Evolutionary conservation across 2,329 filamentous ascomycete genomes (phyloP).

Genomic region (Aplosporella prunicola): DNA sequence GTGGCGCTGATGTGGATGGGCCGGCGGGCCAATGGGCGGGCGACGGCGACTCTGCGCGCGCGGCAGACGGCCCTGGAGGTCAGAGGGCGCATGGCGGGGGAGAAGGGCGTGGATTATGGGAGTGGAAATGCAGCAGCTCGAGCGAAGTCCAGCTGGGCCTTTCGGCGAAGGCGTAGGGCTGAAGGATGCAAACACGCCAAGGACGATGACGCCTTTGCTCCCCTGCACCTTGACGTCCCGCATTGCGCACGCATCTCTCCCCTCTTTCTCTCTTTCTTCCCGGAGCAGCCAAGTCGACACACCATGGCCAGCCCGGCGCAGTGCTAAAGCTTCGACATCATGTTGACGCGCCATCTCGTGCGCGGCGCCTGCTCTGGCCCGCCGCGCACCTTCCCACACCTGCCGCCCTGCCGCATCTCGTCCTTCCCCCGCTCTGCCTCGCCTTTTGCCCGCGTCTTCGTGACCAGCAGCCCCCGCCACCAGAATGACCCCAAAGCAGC

Average conservation of each 20-base stretch:
- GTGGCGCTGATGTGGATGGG: conserved; percentile 39
- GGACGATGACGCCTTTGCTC: conserved; percentile 2
- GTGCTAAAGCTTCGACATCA: conserved; percentile 17
- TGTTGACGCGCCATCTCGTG: conserved; percentile 28
- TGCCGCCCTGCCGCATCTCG: conserved; percentile 18
- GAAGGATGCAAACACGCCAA: conserved; percentile 1
- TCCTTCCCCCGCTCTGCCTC: conserved; percentile 12
- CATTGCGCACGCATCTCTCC: background rate
- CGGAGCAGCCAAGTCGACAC: too few relatives aligned
- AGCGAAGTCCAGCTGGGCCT: too few relatives aligned
- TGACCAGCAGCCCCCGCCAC: conserved; percentile 33
- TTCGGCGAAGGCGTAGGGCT: too few relatives aligned
- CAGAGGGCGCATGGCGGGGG: conserved; percentile 9
- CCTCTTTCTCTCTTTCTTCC: background rate
- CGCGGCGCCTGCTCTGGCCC: conserved; percentile 20
- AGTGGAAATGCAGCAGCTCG: too few relatives aligned
- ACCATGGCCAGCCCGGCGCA: conserved; percentile 6
- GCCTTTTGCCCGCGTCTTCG: conserved; percentile 31
- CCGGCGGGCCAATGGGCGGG: conserved; percentile 15
- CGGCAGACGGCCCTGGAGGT: conserved; percentile 7
- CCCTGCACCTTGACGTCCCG: conserved; percentile 4
- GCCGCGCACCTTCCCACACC: conserved; percentile 7
- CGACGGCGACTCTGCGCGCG: conserved; percentile 12
- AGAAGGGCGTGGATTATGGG: background rate
- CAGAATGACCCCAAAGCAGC: conserved; percentile 26